Conservation (phyloP, 2,329 filamentous ascomycete genomes). For the Dactylella cylindrospora region DNA sequence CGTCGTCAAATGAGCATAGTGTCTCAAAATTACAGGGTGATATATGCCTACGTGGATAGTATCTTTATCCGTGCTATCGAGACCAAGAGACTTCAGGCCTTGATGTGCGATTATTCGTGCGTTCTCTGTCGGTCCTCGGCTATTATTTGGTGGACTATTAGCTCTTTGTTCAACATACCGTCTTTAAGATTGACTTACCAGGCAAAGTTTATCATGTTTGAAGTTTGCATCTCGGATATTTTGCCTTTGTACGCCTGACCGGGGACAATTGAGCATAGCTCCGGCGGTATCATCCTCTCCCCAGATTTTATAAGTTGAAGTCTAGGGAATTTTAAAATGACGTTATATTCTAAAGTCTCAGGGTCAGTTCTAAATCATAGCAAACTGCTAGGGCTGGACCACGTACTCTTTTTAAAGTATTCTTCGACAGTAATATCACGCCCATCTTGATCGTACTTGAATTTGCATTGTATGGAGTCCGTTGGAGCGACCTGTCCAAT, state of each 20-base stretch:
- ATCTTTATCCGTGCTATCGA: not conserved
- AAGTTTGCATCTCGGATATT: conserved; percentile 17
- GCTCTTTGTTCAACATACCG: too few relatives aligned
- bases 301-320: conserved; percentile 19
- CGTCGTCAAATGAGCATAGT: not conserved
- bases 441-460: conserved; percentile 1
- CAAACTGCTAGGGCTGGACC: not conserved
- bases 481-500: conserved; percentile 7
- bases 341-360: conserved; percentile 10
- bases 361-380: not conserved
- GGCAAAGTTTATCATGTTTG: conserved; percentile 31
- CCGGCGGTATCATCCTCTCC: conserved; percentile 9
- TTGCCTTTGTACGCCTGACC: conserved; percentile 16
- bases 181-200: conserved; percentile 34
- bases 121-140: conserved; percentile 19
- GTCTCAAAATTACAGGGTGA: not conserved
- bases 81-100: conserved; percentile 11
- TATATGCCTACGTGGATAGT: conserved; percentile 16
- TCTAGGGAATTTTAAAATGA: conserved; percentile 3
- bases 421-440: conserved; percentile 12
- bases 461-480: conserved; percentile 6
- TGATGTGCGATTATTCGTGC: conserved; percentile 9
- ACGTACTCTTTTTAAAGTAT: conserved; percentile 27
- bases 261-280: conserved; percentile 13
- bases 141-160: too few relatives aligned